A percentile compares a stretch with the other conserved stretches of the same genome.
Evolutionary conservation across 371 early-diverging fungal genomes (phyloP).

Genomic region (Apophysomyces variabilis): DNA sequence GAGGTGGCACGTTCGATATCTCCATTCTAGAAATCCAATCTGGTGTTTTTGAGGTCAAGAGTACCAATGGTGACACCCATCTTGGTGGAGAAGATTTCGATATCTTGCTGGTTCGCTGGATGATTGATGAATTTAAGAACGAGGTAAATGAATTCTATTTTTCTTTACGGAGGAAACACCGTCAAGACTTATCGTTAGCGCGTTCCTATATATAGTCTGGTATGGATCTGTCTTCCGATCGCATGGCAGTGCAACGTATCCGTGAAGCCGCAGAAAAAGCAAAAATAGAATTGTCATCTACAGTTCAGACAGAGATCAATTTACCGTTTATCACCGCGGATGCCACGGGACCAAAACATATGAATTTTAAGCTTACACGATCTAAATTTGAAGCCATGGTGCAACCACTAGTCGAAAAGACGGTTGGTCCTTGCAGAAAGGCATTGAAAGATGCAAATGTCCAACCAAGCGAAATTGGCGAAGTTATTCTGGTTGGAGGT

Average conservation of each 20-base stretch:
- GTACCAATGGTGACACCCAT: conserved; percentile 93
- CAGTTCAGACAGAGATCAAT: conserved; percentile 87
- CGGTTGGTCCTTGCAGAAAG: conserved; percentile 91
- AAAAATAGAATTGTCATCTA: conserved; percentile 93
- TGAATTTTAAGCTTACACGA: conserved; percentile 87
- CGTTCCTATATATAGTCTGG: conserved; percentile 38
- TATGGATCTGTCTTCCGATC: conserved; percentile 74
- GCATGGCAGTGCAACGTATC: conserved; percentile 87
- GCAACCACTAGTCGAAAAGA: conserved; percentile 80
- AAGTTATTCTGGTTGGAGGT: conserved; percentile 98
- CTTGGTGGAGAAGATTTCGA: conserved; percentile 99
- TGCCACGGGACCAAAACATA: conserved; percentile 92
- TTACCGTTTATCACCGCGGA: conserved; percentile 91
- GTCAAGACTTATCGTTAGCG: background rate
- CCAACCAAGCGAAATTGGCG: conserved; percentile 78
- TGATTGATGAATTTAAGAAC: conserved; percentile 85
- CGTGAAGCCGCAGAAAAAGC: conserved; percentile 96
- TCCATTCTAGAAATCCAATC: conserved; percentile 94
- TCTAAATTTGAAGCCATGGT: conserved; percentile 88
- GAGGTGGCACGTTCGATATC: conserved; percentile 99
- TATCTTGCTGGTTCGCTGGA: conserved; percentile 75
- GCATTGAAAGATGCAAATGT: conserved; percentile 94
- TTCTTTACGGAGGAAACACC: background rate
- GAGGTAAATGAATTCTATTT: conserved; percentile 34
- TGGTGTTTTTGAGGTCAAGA: conserved; percentile 96